These are phyloP conservation scores for Fusarium sp. DNA, from an alignment of 2,329 filamentous ascomycete genomes.

Conservation along the genomic window DNA sequence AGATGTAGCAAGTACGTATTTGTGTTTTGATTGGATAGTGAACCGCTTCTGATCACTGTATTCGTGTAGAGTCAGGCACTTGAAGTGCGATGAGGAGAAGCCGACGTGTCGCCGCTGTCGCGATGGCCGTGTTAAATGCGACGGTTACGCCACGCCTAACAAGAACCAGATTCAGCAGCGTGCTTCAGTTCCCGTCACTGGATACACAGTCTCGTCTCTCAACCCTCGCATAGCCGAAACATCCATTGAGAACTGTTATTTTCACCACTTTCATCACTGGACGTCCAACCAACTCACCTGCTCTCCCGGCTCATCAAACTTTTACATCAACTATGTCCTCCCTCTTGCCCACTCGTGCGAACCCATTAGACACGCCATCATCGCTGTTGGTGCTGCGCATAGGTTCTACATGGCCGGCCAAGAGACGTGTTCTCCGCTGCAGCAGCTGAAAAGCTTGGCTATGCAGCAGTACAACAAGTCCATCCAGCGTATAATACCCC, in stretches of 20 bases:
- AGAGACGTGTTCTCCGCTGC: constrained; percentile 19
- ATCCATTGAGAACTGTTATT: constrained; percentile 23
- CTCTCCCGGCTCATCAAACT: constrained; percentile 14
- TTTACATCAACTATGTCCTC: constrained; percentile 20
- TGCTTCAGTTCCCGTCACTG: neutral
- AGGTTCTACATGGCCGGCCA: constrained; percentile 24
- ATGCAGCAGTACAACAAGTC: constrained; percentile 38
- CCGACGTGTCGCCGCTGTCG: constrained; percentile 34
- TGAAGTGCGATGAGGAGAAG: constrained; percentile 43
- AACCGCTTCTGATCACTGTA: neutral
- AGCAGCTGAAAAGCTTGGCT: constrained; percentile 29
- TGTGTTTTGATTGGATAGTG: fast-evolving
- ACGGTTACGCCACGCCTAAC: constrained; percentile 28
- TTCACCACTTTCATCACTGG: constrained; percentile 35
- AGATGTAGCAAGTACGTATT: neutral
- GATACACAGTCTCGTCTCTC: neutral
- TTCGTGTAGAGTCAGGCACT: constrained; percentile 27
- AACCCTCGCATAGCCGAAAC: constrained; percentile 4
- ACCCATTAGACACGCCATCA: constrained; percentile 17
- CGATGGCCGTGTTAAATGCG: constrained; percentile 28
- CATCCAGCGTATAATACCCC: constrained; percentile 26
- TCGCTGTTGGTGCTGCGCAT: constrained; percentile 31
- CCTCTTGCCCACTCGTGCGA: constrained; percentile 27
- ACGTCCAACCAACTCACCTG: constrained; percentile 26
- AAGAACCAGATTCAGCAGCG: constrained; percentile 1